Evolutionary conservation across 2,329 filamentous ascomycete species (phyloP), one percentile per base, ranked within the genome.

Genomic region (Neofusicoccum cordaticola): DNA sequence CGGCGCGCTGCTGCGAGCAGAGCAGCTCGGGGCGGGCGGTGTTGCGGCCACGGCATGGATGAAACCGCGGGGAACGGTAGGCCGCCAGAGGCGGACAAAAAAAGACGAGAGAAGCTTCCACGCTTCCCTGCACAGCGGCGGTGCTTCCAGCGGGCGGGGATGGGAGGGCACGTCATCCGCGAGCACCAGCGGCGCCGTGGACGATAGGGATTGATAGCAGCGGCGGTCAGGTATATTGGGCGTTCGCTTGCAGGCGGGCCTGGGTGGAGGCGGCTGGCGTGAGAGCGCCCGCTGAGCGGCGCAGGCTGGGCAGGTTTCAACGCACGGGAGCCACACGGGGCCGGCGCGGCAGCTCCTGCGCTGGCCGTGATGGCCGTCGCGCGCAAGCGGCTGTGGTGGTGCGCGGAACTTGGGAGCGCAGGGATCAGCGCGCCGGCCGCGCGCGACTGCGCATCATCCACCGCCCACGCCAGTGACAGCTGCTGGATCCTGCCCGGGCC

Each of bases 361-460:
- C 27, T 31, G 27, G 27, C 27, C 27, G 27, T 31, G 27, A 35
- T 44, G 11, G 35, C 51, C 19, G 51, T 44, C 52, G 19, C 17
- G 51, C 51, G 53, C 22, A 57, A 44, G 39, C 35, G 56, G 56
- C 56, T 60, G 34, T 45, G 56, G 44, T 60, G 56, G 56, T 45
- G 56, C 53, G 53, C 56, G 41, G 56, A 47, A 60, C 42, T 41
- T 31, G 56, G 17, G 31, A n/a, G 53, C 17, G 56, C 56, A 60
- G 41, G 56, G 56, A 37, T 3, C 56, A 35, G 53, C 27, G 19
- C 39, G 19, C 41, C 53, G 39, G 19, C 37, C 27, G 27, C 27
- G 27, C 27, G 27, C 27, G 27, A 31, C 27, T 31, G 27, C 27
- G 27, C 27, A 31, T 31, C 27, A 41, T 41, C 37, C 39, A 34